A percentile compares a stretch with the other conserved stretches of the same genome.
Evolutionary conservation across 73 alveolate genomes (phyloP).

Genomic region (Uronychia setigera): DNA sequence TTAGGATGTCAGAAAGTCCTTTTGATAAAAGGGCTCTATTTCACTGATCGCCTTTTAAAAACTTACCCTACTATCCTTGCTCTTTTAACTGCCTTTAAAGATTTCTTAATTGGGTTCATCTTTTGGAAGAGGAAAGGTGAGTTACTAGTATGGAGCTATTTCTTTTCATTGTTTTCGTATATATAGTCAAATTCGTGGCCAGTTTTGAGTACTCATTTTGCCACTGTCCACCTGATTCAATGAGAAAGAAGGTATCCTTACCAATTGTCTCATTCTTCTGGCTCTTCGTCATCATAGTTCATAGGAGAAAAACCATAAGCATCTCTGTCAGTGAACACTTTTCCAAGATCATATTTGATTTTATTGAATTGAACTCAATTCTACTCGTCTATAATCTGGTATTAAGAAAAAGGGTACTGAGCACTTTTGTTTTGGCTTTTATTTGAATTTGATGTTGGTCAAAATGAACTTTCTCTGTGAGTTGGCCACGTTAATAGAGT

Average conservation of each 20-base stretch:
- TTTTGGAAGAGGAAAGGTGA: neutral
- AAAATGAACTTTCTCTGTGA: too few species aligned
- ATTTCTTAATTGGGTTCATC: neutral
- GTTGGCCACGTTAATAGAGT: too few species aligned
- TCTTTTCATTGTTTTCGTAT: neutral
- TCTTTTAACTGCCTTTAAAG: neutral
- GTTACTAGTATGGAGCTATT: neutral
- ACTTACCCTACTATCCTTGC: neutral
- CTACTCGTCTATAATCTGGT: neutral
- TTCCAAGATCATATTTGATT: neutral
- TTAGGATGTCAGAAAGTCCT: neutral
- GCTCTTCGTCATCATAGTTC: neutral
- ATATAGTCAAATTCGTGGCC: neutral
- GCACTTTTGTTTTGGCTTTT: too few species aligned
- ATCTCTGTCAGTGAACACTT: neutral
- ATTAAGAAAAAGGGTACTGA: too few species aligned
- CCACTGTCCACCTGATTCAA: neutral
- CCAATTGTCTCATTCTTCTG: neutral
- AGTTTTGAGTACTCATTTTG: neutral
- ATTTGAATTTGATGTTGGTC: too few species aligned
- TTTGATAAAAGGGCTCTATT: neutral
- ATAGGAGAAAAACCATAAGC: neutral
- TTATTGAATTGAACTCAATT: neutral
- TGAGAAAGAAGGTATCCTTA: neutral
- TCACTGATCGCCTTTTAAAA: neutral